phyloP scores from a whole-genome alignment of 257 asterid species.

The Solanum microdontum region DNA sequence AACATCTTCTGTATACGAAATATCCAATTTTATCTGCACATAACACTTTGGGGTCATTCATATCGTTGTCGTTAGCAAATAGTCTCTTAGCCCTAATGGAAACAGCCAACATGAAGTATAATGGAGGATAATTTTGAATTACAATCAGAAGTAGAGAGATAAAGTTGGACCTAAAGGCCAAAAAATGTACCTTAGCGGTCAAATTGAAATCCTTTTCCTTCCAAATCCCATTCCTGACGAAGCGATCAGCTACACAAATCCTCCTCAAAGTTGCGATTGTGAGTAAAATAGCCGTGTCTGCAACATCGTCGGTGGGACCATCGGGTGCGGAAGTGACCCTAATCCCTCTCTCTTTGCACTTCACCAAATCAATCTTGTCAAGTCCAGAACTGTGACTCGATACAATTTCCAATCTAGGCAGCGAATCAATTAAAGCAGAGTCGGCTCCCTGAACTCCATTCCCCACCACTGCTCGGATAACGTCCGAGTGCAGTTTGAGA shows the following conservation, averaged over 20 bases:
- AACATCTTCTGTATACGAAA: neutral
- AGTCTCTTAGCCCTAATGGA: neutral
- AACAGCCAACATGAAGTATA: neutral
- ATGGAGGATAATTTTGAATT: neutral
- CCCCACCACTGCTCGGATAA: conserved; percentile 36
- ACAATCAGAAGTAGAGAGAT: neutral
- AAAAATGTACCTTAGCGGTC: conserved; percentile 34
- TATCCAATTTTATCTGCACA: neutral
- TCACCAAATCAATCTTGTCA: conserved; percentile 43
- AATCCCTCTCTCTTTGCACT: conserved; percentile 47
- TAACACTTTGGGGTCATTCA: neutral
- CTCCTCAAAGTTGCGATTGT: conserved; percentile 43
- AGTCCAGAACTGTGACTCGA: conserved; percentile 52
- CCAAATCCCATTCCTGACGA: conserved; percentile 46
- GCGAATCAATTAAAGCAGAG: conserved; percentile 36
- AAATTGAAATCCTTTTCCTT: conserved; percentile 26
- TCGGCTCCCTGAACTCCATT: conserved; percentile 42
- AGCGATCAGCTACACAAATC: conserved; percentile 36
- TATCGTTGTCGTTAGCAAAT: neutral
- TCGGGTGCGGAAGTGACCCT: conserved; percentile 51
- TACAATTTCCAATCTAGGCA: conserved; percentile 40
- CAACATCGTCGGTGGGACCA: conserved; percentile 42
- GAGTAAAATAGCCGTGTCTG: conserved; percentile 49
- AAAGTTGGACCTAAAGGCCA: neutral
- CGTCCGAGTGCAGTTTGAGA: conserved; percentile 15